Conservation (phyloP, 306 rosid genomes). For the Oxytropis ochrocephala region DNA sequence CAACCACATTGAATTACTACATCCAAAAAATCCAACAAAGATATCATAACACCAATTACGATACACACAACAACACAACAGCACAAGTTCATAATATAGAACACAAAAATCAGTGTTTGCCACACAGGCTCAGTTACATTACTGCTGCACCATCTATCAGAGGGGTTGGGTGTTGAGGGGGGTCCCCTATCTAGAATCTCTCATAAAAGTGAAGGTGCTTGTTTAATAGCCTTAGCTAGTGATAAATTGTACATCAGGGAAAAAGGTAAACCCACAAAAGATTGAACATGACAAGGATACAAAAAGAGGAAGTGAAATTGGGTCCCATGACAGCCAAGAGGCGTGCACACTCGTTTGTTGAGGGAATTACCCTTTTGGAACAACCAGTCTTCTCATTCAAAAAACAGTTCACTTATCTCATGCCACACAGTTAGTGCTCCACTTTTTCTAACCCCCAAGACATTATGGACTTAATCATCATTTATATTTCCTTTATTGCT, state of each 20-base stretch:
- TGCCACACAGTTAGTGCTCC: conserved; percentile 41
- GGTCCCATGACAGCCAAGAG: conserved; percentile 51
- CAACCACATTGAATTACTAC: conserved; percentile 32
- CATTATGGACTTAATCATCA: conserved; percentile 34
- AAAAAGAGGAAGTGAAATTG: conserved; percentile 37
- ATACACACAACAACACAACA: neutral
- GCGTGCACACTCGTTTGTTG: conserved; percentile 42
- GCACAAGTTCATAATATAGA: neutral
- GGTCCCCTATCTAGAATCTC: conserved; percentile 6
- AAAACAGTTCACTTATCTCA: conserved; percentile 35
- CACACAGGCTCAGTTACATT: conserved; percentile 9
- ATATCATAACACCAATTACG: conserved; percentile 22
- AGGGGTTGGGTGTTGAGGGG: neutral
- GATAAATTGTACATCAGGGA: conserved; percentile 35
- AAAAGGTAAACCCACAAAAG: conserved; percentile 38
- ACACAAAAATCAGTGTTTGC: conserved; percentile 6
- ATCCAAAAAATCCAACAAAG: conserved; percentile 26
- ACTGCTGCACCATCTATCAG: neutral
- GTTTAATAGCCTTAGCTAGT: conserved; percentile 24
- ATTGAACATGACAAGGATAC: conserved; percentile 46
- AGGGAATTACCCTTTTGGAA: conserved; percentile 16
- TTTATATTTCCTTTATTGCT: conserved; percentile 37
- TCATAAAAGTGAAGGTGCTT: conserved; percentile 27
- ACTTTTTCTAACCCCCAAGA: conserved; percentile 61
- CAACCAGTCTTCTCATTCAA: conserved; percentile 45